Evolutionary conservation across 768 basidiomycete species (phyloP), one percentile per base, ranked within the genome.

Genomic region (Roridomyces roridus): DNA sequence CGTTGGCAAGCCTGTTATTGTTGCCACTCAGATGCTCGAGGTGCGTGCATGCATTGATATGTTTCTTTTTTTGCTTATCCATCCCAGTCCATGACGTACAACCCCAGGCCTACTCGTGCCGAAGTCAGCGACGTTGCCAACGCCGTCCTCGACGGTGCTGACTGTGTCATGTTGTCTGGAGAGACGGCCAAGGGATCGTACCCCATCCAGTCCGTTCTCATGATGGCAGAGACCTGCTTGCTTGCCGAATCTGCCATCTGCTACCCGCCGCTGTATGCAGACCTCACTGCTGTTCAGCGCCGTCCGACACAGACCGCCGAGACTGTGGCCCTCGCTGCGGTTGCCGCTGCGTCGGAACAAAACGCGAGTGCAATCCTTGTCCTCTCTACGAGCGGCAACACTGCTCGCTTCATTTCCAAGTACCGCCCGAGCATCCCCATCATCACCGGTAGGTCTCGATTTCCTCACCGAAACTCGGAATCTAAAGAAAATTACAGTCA

Each of bases 161-260:
- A 99, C 80, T 98, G 97, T 74, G 97, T 99, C 73, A 99, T 99
- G 97, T 79, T 99, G 73, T 98, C 96, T 20, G 97, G 97, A 57
- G 97, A 99, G 80, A 99, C 97, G 53, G 97, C 97, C 57, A 99
- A 98, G 81, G 97, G 97, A 59, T 78, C 84, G 61, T 99, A 99
- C 76, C 97, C 97, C 49, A 85, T 98, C 70, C 88, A 96, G 74
- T 96, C 97, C 47, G 96, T 99, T 63, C 84, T 94, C 66, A 96
- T 98, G 96, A 99, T 99, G 97, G 97, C 96, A 48, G 97, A 99
- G 81, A 98, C 96, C 4, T 98, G 96, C 72, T 83, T 94, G 68
- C 89, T 99, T 62, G 96, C 97, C 55, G 97, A 99, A 77, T 85
- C 90, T 43, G 90, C 96, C 29, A 93, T 96, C 74, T 95, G 92